Evolutionary conservation across 1,284 basidiomycete species (phyloP).

Genomic region (Ustilago sp.): DNA sequence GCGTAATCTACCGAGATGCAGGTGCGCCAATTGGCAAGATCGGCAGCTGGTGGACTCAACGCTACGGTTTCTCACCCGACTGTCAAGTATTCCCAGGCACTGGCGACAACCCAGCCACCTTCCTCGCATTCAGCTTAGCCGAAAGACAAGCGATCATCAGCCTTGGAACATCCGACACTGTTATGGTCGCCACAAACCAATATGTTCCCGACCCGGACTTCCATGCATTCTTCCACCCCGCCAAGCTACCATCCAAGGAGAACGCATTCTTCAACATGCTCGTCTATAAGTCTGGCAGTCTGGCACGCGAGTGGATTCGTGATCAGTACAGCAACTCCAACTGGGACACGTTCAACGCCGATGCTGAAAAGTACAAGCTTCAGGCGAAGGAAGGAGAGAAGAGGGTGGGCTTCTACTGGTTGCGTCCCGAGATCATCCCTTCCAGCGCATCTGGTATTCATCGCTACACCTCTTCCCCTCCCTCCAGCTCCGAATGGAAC

Average conservation of each 20-base stretch:
- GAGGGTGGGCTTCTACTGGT: slow-evolving; percentile 78
- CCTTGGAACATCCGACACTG: slow-evolving; percentile 90
- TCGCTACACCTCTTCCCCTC: slow-evolving; percentile 72
- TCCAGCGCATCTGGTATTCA: slow-evolving; percentile 78
- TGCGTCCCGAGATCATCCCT: slow-evolving; percentile 84
- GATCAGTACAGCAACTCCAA: slow-evolving; percentile 76
- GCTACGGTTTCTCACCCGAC: slow-evolving; percentile 82
- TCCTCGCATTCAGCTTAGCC: slow-evolving; percentile 76
- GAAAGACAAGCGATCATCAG: slow-evolving; percentile 88
- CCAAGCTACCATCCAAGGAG: slow-evolving; percentile 38
- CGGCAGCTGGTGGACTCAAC: slow-evolving; percentile 78
- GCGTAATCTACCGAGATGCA: slow-evolving; percentile 79
- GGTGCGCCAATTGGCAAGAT: slow-evolving; percentile 79
- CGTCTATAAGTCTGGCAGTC: slow-evolving; percentile 71
- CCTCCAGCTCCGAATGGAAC: slow-evolving; percentile 48
- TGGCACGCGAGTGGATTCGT: slow-evolving; percentile 79
- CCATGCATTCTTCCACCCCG: slow-evolving; percentile 73
- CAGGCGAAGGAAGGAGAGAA: slow-evolving; percentile 2
- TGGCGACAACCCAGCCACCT: slow-evolving; percentile 90
- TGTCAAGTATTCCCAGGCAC: slow-evolving; percentile 87
- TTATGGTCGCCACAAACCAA: slow-evolving; percentile 76
- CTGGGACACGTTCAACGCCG: slow-evolving; percentile 81
- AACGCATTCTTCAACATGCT: slow-evolving; percentile 71
- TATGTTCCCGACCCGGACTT: slow-evolving; percentile 72
- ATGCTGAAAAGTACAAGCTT: slow-evolving; percentile 71